phyloP scores from a whole-genome alignment of 2,329 filamentous ascomycete genomes.

The Thermomyces lanuginosus region DNA sequence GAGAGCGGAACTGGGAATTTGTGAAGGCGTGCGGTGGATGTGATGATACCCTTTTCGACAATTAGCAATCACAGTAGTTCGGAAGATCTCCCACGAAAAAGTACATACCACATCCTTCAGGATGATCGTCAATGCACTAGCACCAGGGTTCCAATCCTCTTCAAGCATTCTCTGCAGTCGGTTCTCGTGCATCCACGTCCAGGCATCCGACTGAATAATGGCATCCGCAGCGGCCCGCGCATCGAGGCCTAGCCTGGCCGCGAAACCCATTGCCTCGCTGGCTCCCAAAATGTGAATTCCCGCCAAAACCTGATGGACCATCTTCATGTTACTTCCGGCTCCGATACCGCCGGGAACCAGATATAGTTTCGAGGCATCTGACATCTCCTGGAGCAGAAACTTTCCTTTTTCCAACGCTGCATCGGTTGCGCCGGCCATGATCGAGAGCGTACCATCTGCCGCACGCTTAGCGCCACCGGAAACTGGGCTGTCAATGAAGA shows the following conservation, averaged over 20 bases:
- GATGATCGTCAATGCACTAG: constrained; percentile 45
- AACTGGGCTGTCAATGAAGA: constrained; percentile 55
- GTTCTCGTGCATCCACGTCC: constrained; percentile 49
- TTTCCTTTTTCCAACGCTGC: constrained; percentile 41
- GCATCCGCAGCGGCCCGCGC: constrained; percentile 26
- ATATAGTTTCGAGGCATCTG: constrained; percentile 42
- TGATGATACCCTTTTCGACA: constrained; percentile 44
- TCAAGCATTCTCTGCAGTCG: constrained; percentile 40
- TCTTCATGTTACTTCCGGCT: constrained; percentile 45
- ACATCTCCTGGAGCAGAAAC: constrained; percentile 47
- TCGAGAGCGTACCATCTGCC: constrained; percentile 55
- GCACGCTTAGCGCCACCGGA: constrained; percentile 54
- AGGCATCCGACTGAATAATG: constrained; percentile 34
- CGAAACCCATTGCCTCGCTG: constrained; percentile 46
- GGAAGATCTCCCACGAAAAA: neutral
- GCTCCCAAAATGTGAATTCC: constrained; percentile 46
- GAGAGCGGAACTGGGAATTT: constrained; percentile 46
- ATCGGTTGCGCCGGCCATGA: constrained; percentile 51
- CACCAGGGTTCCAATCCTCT: constrained; percentile 37
- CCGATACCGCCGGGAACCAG: constrained; percentile 45
- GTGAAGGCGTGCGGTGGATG: constrained; percentile 42
- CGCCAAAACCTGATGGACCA: constrained; percentile 47
- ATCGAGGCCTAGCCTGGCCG: constrained; percentile 39
- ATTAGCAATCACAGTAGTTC: neutral
- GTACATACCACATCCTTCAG: constrained; percentile 37